Percentiles rank a stretch among this genome's conserved stretches.
These are phyloP conservation scores for Scutellaria barbata DNA, from an alignment of 257 asterid genomes.

Conservation along the genomic window DNA sequence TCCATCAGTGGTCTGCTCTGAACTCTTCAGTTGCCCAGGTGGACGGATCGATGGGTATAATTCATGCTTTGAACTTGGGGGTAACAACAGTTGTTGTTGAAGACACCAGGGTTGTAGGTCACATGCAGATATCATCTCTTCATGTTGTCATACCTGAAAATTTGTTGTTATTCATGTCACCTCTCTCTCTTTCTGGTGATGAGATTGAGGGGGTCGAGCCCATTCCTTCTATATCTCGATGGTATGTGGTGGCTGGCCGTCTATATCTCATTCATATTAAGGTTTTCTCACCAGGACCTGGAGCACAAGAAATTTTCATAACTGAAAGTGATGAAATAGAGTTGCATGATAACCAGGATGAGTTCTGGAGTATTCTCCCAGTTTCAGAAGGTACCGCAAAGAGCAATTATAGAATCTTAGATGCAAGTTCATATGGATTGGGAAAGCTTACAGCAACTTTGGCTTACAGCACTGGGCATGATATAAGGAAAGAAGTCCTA, in stretches of 20 bases:
- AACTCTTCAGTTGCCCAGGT: conserved; percentile 84
- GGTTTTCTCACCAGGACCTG: conserved; percentile 73
- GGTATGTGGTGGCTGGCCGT: conserved; percentile 83
- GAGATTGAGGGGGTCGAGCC: conserved; percentile 52
- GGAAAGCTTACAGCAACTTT: conserved; percentile 81
- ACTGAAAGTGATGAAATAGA: conserved; percentile 71
- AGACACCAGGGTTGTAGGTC: conserved; percentile 88
- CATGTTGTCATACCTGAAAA: conserved; percentile 85
- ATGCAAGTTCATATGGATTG: conserved; percentile 69
- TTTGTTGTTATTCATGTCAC: conserved; percentile 59
- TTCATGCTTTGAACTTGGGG: conserved; percentile 72
- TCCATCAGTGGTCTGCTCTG: conserved; percentile 73
- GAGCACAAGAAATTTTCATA: conserved; percentile 66
- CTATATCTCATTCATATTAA: conserved; percentile 66
- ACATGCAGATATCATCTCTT: conserved; percentile 76
- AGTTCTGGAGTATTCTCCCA: conserved; percentile 71
- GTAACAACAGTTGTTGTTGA: conserved; percentile 68
- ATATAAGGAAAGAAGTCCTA: conserved; percentile 63
- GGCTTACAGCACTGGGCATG: conserved; percentile 58
- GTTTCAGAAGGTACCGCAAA: conserved; percentile 50
- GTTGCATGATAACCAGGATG: conserved; percentile 58
- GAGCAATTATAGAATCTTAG: conserved; percentile 53
- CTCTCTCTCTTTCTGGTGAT: conserved; percentile 62
- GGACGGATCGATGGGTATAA: conserved; percentile 62
- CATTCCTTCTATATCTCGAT: conserved; percentile 66